A percentile compares a stretch with the other conserved stretches of the same genome.
phyloP scores from a whole-genome alignment of 2,329 filamentous ascomycete species.

The Alternaria ventricosa region DNA sequence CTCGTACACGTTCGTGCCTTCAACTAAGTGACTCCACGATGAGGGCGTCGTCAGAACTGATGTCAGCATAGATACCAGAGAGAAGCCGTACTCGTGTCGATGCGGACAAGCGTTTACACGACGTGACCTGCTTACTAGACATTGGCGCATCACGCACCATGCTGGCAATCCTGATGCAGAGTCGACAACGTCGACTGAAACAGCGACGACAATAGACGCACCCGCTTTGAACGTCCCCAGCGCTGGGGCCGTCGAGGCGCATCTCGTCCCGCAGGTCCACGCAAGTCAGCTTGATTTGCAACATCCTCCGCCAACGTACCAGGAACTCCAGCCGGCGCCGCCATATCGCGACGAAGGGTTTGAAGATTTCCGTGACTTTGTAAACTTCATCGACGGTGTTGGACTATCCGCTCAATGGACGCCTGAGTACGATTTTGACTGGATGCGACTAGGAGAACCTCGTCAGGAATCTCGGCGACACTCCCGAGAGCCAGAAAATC shows the following conservation, averaged over 20 bases:
- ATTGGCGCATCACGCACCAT: conserved; percentile 40
- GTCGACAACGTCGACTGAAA: conserved; percentile 12
- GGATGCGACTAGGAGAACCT: conserved; percentile 29
- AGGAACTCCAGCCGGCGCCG: conserved; percentile 12
- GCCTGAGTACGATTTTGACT: conserved; percentile 40
- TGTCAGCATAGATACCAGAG: conserved; percentile 33
- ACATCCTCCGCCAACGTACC: conserved; percentile 12
- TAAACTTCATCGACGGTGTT: conserved; percentile 44
- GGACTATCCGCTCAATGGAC: conserved; percentile 41
- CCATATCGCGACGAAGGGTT: conserved; percentile 32
- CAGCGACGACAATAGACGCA: conserved; percentile 6
- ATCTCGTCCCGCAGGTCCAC: conserved; percentile 10
- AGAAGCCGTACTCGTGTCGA: conserved; percentile 39
- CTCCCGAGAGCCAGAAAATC: conserved; percentile 24
- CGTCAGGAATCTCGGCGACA: conserved; percentile 24
- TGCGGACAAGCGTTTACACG: conserved; percentile 38
- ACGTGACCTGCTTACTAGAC: conserved; percentile 39
- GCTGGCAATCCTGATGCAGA: conserved; percentile 9
- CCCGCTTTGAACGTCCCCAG: conserved; percentile 1
- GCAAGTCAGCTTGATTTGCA: conserved; percentile 19
- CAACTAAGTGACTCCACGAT: not conserved
- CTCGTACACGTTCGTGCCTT: conserved; percentile 38
- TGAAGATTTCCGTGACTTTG: conserved; percentile 41
- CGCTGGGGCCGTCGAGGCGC: not conserved
- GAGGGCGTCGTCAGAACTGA: conserved; percentile 12